Evolutionary conservation across 1,284 basidiomycete genomes (phyloP), one percentile per base, ranked within the genome.

Genomic region (Cryptococcus wingfieldii): DNA sequence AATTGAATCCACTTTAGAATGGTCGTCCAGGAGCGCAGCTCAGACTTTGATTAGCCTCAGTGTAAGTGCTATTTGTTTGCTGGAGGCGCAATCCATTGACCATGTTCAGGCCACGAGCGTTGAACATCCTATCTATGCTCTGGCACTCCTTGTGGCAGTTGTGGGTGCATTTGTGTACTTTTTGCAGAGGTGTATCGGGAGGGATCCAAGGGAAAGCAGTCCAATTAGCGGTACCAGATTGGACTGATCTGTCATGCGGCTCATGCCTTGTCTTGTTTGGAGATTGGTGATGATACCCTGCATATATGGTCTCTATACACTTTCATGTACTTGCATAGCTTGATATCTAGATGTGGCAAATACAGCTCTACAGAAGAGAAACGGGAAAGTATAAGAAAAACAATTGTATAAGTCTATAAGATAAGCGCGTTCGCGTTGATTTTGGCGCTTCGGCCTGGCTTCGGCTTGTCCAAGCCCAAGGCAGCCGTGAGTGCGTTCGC

Each of bases 111-210:
- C 67, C 58, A 59, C 62, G 58, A 63, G 59, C 28, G 60, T 65
- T n/a, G 61, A 71, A 18, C 74, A 78, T 56, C 77, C 76, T 0
- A 53, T 78, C 51, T 34, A 72, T 12, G 66, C 71, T 9, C 44
- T 76, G n/a, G 34, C 74, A 38, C 51, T 59, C 16, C 57, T 75
- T 14, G 59, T 74, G 9, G 59, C 58, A 0, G 62, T 63, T 3
- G 69, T 75, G 19, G 60, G 64, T n/a, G 53, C 56, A 5, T 62
- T 75, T 44, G 65, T 76, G 12, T 68, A 56, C 14, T 37, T 71
- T 2, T 50, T 77, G 43, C 65, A 71, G 50, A 62, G 58, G 50
- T 69, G 65, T 51, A 59, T 74, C 27, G 51, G 57, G 14, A 56
- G 68, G 37, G 69, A 71, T 56, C 47, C 55, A 23, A 64, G 58